phyloP scores from a whole-genome alignment of 352 stramenopile genomes.

The Globisporangium viniferum region DNA sequence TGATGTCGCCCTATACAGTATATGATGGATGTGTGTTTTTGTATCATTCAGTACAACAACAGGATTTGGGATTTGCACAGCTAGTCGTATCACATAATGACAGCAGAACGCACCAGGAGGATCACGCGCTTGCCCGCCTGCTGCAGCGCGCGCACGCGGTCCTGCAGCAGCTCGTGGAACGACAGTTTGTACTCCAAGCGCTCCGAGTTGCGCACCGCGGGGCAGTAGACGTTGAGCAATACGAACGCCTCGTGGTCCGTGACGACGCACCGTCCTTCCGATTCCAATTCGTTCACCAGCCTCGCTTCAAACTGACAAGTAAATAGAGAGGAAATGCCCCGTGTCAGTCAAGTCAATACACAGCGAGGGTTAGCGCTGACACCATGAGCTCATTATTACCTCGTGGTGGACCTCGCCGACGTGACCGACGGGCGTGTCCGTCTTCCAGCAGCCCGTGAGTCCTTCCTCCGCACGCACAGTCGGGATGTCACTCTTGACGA shows the following conservation, averaged over 20 bases:
- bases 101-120: constrained; percentile 42
- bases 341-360: background rate
- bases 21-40: too few species aligned
- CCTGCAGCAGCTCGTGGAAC: constrained; percentile 71
- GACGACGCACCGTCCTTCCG: constrained; percentile 83
- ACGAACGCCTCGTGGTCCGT: constrained; percentile 88
- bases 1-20: constrained; percentile 68
- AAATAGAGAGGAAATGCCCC: background rate
- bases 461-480: constrained; percentile 71
- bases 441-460: constrained; percentile 56
- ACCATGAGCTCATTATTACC: constrained; percentile 20
- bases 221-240: constrained; percentile 89
- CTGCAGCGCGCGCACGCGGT: constrained; percentile 53
- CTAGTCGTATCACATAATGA: background rate
- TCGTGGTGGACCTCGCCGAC: constrained; percentile 43
- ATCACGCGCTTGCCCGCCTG: constrained; percentile 53
- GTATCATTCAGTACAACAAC: background rate
- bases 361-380: background rate
- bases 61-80: background rate
- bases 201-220: constrained; percentile 60
- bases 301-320: constrained; percentile 40
- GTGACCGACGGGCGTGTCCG: constrained; percentile 55
- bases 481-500: constrained; percentile 44
- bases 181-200: constrained; percentile 85
- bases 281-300: constrained; percentile 58